Base-by-base conservation (phyloP, 768 basidiomycete species). In the Leucogyrophana mollusca region DNA sequence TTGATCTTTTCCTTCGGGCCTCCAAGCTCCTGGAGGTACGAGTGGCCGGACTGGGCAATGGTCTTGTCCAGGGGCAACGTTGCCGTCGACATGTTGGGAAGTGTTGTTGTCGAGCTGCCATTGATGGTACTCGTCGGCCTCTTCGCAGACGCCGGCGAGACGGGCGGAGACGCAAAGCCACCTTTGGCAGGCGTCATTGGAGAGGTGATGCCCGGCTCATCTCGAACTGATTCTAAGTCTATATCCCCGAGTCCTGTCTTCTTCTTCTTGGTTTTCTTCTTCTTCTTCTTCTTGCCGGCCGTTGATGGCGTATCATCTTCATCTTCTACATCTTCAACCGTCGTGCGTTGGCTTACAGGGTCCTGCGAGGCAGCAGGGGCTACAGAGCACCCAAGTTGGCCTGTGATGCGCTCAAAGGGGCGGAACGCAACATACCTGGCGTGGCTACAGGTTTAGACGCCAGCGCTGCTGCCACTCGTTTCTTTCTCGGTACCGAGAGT, bases 221-320 rank as follows among this genome's bases (percentile, higher is more conserved):
- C 58, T 43, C 59, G 54, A 47, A 60, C 55, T 6, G 60, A 57
- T 9, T 52, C 27, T 25, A 11, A 50, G 13, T 54, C 50, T 17
- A 54, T 18, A 20, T 57, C 53, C 23, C 43, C 48, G 2, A 27
- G 34, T 10, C 6, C 47, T 39, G 54, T 77, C 62, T 79, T 82
- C 65, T 84, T 87, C 61, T 87, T 90, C 71, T 85, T 88, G 17
- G 76, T 67, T 55, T 86, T 87, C 66, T 85, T 85, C 62, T 84
- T 84, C 65, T 88, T 86, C 62, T 86, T 88, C 71, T 88, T 87
- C 37, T 69, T 67, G n/a, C 52, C 58, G 2, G 72, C 65, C 1
- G 63, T 39, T 2, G 68, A 55, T 0, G 60, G 38, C 22, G 57
- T 44, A 1, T 74, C 76, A 25, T 80, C 84, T 57, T 85, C 86